phyloP scores from a whole-genome alignment of 805 yeast genomes.

The Schizosaccharomyces japonicus region DNA sequence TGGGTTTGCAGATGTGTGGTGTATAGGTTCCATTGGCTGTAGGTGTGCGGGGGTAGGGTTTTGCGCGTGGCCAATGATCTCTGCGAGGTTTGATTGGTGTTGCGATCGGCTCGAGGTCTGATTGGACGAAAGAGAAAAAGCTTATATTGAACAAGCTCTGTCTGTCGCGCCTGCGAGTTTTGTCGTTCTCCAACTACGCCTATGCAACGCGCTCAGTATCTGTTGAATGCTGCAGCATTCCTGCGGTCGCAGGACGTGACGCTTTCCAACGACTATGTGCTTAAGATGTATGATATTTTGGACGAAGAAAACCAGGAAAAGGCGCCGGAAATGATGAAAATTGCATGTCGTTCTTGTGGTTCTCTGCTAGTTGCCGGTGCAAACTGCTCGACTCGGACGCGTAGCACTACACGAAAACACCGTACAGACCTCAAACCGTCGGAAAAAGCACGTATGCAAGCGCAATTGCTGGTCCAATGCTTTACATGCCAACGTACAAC shows the following conservation, averaged over 20 bases:
- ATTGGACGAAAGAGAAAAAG: too few species aligned
- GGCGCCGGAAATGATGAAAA: not conserved
- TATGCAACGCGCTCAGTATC: too few species aligned
- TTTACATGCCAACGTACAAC: not conserved
- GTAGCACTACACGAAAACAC: not conserved
- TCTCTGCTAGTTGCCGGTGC: not conserved
- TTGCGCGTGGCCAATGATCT: too few species aligned
- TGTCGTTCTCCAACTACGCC: too few species aligned
- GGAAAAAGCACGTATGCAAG: not conserved
- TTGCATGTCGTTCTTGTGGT: not conserved
- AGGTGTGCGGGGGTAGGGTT: too few species aligned
- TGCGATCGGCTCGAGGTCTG: too few species aligned
- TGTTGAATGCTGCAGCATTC: not conserved
- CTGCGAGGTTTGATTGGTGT: too few species aligned
- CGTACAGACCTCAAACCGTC: not conserved
- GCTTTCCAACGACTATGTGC: not conserved
- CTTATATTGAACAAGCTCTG: too few species aligned
- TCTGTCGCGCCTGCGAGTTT: too few species aligned
- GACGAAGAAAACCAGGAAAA: not conserved
- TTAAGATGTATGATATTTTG: not conserved
- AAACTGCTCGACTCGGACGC: not conserved
- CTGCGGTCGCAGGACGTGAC: not conserved
- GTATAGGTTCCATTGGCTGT: too few species aligned
- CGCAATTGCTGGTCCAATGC: not conserved
- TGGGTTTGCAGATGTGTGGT: too few species aligned